phyloP scores from a whole-genome alignment of 2,329 filamentous ascomycete genomes.

The Nannizzia gypsea region DNA sequence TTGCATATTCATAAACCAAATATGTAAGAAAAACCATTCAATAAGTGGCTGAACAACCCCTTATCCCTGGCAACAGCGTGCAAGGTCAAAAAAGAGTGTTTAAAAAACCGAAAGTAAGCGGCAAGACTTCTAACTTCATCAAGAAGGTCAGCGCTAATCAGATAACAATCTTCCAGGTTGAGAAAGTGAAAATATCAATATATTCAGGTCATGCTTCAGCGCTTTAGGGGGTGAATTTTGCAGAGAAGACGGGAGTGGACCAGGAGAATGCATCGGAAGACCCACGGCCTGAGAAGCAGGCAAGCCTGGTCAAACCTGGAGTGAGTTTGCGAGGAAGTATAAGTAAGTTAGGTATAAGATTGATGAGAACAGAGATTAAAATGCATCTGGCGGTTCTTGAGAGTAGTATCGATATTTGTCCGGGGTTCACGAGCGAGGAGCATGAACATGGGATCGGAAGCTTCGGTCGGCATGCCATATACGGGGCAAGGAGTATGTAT shows the following conservation, averaged over 20 bases:
- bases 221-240: too few species aligned
- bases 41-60: not conserved
- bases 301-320: not conserved
- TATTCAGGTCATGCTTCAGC: too few species aligned
- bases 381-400: too few species aligned
- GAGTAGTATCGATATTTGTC: not conserved
- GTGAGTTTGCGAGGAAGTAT: not conserved
- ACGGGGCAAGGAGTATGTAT: not conserved
- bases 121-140: slow-evolving; percentile 1
- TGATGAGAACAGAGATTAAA: too few species aligned
- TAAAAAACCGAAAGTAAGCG: not conserved
- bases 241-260: not conserved
- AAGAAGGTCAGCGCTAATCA: slow-evolving; percentile 2
- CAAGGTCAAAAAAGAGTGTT: not conserved
- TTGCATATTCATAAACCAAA: not conserved
- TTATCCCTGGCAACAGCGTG: not conserved
- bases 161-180: not conserved
- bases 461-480: slow-evolving; percentile 4
- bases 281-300: not conserved
- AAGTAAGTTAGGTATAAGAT: not conserved
- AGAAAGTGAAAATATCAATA: not conserved
- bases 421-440: not conserved
- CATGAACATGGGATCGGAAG: not conserved
- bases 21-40: not conserved
- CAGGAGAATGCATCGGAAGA: not conserved